Evolutionary conservation across 257 asterid genomes (phyloP), one percentile per base, ranked within the genome.

Genomic region (Solanum piurae): DNA sequence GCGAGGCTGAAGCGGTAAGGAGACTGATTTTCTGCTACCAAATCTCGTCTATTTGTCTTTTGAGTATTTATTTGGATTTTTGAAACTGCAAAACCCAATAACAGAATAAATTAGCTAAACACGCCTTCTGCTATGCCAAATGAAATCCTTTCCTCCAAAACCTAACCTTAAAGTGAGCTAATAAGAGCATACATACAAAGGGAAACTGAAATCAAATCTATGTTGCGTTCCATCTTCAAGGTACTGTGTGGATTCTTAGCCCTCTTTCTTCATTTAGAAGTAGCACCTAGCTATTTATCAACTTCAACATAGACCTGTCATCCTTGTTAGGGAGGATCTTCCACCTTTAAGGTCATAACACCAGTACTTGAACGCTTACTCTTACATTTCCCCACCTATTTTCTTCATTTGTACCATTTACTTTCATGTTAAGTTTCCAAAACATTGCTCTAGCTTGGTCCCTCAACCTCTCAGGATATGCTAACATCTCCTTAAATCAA

Each of bases 1-100:
- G 91, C 98, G 58, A 95, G 93, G 86, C 98, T 95, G 27, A 96
- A 95, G 90, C 92, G 98, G 99, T 96, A 87, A 72, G 52, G 25
- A 16, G 40, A 52, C 9, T 44, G 27, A 60, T 37, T 60, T 60
- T 25, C 36, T 84, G 58, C 46, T n/a, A 27, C 36, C 52, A 64
- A 66, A 66, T 25, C 75, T 58, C n/a, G 25, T 52, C 23, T 52
- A 52, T 52, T 52, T 52, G 55, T 44, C 55, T 44, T 44, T 44
- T 44, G 55, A 44, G 55, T 44, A 55, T 55, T 75, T 75, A 36
- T 74, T 37, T 21, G 82, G 49, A 44, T 72, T 72, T 33, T 72
- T 38, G 12, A 72, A 72, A 72, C 55, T 5, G 21, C 33, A 75
- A 75, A 75, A 23, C 83, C 55, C 20, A 38, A 75, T 11, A 38